Evolutionary conservation across 78 protist species (phyloP).

Genomic region (Guillardia theta): DNA sequence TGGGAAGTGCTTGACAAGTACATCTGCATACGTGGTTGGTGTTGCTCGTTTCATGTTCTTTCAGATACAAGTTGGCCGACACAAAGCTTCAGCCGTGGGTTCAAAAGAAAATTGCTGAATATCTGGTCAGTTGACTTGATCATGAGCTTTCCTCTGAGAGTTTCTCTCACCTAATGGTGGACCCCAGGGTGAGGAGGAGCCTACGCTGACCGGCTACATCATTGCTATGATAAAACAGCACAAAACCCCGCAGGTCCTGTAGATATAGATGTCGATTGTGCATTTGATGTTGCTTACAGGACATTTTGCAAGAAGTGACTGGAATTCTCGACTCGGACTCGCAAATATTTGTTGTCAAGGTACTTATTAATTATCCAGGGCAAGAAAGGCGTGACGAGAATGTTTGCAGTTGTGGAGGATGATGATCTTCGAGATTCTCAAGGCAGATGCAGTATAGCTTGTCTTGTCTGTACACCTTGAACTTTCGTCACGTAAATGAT

Average conservation of each 20-base stretch:
- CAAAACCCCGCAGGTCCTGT: not conserved
- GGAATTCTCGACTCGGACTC: not conserved
- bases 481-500: no score
- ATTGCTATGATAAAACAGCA: not conserved
- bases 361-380: no score
- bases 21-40: no score
- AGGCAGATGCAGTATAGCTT: no score
- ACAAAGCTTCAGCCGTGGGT: not conserved
- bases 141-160: not conserved
- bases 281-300: not conserved
- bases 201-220: constrained; percentile 22
- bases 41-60: no score
- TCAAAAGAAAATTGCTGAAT: not conserved
- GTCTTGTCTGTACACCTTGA: no score
- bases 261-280: not conserved
- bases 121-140: not conserved
- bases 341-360: constrained; percentile 1
- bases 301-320: not conserved
- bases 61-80: not conserved
- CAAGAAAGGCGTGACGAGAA: no score
- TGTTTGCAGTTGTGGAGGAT: not conserved
- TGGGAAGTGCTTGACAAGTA: not conserved
- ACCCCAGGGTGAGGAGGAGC: constrained; percentile 23
- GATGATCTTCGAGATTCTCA: not conserved
- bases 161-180: not conserved